These are phyloP conservation scores for Sambucus nigra DNA, from an alignment of 129 eudicot species.

Conservation along the genomic window DNA sequence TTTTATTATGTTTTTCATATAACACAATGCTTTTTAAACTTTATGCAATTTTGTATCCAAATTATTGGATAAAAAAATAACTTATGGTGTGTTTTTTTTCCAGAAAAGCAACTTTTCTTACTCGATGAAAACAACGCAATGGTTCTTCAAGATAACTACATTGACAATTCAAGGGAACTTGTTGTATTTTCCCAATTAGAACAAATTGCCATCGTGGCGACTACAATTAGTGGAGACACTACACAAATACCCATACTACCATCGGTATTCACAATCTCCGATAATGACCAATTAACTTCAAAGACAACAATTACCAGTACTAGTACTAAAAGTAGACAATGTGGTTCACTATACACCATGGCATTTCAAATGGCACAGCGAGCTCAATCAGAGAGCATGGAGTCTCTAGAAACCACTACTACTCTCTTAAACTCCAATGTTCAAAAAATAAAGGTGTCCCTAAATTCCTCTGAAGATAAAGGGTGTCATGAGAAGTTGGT, in stretches of 20 bases:
- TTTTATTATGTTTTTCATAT: too few species aligned
- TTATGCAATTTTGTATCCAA: too few species aligned
- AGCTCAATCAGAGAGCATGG: not conserved
- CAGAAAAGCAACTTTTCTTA: slow-evolving; percentile 8
- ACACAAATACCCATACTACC: slow-evolving; percentile 17
- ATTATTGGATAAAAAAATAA: too few species aligned
- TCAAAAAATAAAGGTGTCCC: slow-evolving; percentile 15
- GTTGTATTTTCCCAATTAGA: slow-evolving; percentile 25
- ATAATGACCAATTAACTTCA: slow-evolving; percentile 9
- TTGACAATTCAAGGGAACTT: slow-evolving; percentile 19
- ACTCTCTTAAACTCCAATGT: slow-evolving; percentile 20
- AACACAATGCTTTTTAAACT: too few species aligned
- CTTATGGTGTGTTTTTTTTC: not conserved
- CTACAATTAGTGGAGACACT: slow-evolving; percentile 9
- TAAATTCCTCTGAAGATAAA: slow-evolving; percentile 10
- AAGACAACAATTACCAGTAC: slow-evolving; percentile 1
- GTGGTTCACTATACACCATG: slow-evolving; percentile 28
- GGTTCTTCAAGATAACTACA: slow-evolving; percentile 31
- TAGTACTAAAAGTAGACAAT: not conserved
- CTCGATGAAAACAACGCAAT: slow-evolving; percentile 15
- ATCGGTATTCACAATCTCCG: slow-evolving; percentile 23
- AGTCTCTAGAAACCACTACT: slow-evolving; percentile 17
- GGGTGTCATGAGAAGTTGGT: not conserved
- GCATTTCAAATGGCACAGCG: slow-evolving; percentile 18
- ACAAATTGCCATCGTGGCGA: slow-evolving; percentile 1